Evolutionary conservation across 2,329 filamentous ascomycete species (phyloP).

Genomic region (Fonsecaea multimorphosa): DNA sequence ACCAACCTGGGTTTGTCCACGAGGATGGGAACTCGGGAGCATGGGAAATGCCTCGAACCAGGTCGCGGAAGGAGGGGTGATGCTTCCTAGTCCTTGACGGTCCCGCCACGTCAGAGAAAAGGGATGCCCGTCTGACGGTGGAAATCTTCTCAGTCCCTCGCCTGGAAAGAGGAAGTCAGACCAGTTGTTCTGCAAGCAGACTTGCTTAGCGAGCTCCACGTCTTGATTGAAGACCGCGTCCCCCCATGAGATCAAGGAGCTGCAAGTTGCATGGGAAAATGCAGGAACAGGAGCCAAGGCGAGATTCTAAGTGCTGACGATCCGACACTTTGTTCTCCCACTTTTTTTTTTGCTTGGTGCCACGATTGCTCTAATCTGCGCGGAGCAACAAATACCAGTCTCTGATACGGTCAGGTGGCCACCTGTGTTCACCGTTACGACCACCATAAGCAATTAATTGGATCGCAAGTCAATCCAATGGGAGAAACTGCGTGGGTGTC

Average conservation of each 20-base stretch:
- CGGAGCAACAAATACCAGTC: conserved; percentile 14
- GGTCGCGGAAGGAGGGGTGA: conserved; percentile 26
- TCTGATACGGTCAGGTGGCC: conserved; percentile 25
- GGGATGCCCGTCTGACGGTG: conserved; percentile 16
- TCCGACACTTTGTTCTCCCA: conserved; percentile 22
- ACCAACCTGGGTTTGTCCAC: conserved; percentile 23
- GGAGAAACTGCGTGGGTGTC: conserved; percentile 15
- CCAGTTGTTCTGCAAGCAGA: conserved; percentile 1
- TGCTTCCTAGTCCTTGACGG: conserved; percentile 27
- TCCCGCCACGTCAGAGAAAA: not conserved
- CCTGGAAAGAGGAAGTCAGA: not conserved
- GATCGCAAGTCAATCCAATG: conserved; percentile 16
- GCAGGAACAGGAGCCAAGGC: conserved; percentile 34
- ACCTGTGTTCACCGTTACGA: conserved; percentile 7
- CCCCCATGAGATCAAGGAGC: conserved; percentile 29
- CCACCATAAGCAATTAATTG: conserved; percentile 12
- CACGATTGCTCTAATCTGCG: conserved; percentile 26
- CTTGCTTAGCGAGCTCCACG: conserved; percentile 26
- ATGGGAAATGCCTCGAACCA: conserved; percentile 19
- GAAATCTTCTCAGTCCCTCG: not conserved
- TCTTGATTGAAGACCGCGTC: conserved; percentile 13
- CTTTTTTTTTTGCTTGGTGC: conserved; percentile 18
- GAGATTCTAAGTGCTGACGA: conserved; percentile 35
- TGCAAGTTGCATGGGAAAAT: conserved; percentile 31
- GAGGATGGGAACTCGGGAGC: conserved; percentile 29